Base-by-base conservation (phyloP, 768 basidiomycete genomes). In the Epithele typhae region DNA sequence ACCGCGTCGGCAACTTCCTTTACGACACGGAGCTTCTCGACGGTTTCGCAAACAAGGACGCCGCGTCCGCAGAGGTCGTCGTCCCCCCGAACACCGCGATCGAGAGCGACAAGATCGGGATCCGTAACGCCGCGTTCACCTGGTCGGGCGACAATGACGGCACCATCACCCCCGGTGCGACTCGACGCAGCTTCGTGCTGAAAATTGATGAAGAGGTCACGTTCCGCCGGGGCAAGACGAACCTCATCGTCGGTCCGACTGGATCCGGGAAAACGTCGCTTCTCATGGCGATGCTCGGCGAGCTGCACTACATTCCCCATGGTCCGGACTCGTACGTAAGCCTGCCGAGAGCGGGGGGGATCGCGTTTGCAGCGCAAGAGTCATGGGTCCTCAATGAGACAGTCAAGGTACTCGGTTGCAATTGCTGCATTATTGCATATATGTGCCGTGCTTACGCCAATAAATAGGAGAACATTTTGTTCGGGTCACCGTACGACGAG, bases 381-480 rank as follows among this genome's bases (percentile, higher is more conserved):
- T 81, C 85, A 3, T 94, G 88, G 88, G 81, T 91, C 2, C 78
- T 83, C 61, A 91, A 89, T 53, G 85, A 84, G 48, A 88, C 85
- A 0, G 86, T 89, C 43, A 71, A 67, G 37, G 67, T 45, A 10
- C 6, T n/a, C 4, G 12, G 3, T 12, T 5, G 35, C 9, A n/a
- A n/a, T n/a, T n/a, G n/a, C n/a, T n/a, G n/a, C n/a, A n/a, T n/a
- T n/a, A n/a, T n/a, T n/a, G n/a, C n/a, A n/a, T n/a, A n/a, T n/a
- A n/a, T n/a, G n/a, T n/a, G n/a, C n/a, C 36, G 10, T 15, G 30
- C 17, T 21, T 10, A 22, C 24, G 14, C 8, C 7, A 8, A 25
- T 4, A 21, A n/a, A 3, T n/a, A 68, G 68, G 70, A 77, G 17
- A 79, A 79, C 48, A 76, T 79, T 40, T 46, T 78, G 15, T 79